Percentiles rank a stretch among this genome's conserved stretches.
Evolutionary conservation across 345 rosid species (phyloP).

Genomic region (Excoecaria agallocha): DNA sequence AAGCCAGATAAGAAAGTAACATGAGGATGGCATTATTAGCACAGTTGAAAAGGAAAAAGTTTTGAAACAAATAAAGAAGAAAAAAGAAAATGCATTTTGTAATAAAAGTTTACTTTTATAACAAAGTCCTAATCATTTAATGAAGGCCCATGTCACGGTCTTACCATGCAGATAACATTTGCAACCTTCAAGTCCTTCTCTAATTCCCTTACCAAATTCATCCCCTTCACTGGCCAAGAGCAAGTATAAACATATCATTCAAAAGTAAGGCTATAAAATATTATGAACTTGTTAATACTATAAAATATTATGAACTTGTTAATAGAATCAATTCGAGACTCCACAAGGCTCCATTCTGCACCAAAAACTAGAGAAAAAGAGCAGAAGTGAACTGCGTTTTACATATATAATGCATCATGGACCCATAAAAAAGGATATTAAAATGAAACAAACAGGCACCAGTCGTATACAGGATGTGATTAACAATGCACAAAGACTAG

Average conservation of each 20-base stretch:
- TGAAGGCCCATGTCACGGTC: slow-evolving; percentile 20
- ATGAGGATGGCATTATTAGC: neutral
- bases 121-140: neutral
- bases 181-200: slow-evolving; percentile 98
- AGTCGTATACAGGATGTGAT: neutral
- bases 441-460: too few species aligned
- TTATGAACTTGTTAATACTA: neutral
- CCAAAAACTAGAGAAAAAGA: neutral
- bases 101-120: neutral
- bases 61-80: neutral
- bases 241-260: slow-evolving; percentile 29
- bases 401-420: too few species aligned
- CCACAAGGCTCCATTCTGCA: neutral
- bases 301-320: too few species aligned
- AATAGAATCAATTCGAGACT: too few species aligned
- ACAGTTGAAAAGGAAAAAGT: neutral
- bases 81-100: slow-evolving; percentile 4
- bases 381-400: too few species aligned
- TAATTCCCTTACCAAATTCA: slow-evolving; percentile 95
- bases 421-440: neutral
- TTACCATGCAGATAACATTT: slow-evolving; percentile 90
- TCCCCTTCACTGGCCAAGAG: slow-evolving; percentile 99
- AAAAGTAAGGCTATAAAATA: slow-evolving; percentile 11
- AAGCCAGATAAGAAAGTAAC: slow-evolving; percentile 19
- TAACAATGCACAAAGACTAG: neutral